A percentile compares a stretch with the other conserved stretches of the same genome.
These are phyloP conservation scores for Penicillium polonicum DNA, from an alignment of 2,329 filamentous ascomycete genomes.

Conservation along the genomic window DNA sequence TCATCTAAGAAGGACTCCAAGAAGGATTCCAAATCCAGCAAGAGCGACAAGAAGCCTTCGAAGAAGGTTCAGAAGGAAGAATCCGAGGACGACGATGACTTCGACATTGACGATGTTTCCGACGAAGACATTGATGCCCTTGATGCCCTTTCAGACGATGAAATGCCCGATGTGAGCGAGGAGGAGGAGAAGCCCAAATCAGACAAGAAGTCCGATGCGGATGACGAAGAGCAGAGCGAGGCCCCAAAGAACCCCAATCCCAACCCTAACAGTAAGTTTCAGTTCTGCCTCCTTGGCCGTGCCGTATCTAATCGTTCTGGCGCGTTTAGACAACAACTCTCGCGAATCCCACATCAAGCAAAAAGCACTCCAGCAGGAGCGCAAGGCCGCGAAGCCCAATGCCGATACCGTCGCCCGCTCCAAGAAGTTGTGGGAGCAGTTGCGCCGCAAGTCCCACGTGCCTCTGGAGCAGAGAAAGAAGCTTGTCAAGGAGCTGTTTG, in stretches of 20 bases:
- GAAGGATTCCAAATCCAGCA: slow-evolving; percentile 32
- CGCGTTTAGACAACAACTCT: slow-evolving; percentile 55
- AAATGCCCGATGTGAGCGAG: slow-evolving; percentile 48
- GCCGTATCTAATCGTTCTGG: slow-evolving; percentile 11
- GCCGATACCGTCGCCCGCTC: slow-evolving; percentile 83
- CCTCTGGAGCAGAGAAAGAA: slow-evolving; percentile 83
- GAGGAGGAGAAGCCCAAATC: slow-evolving; percentile 25
- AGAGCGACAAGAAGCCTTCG: slow-evolving; percentile 34
- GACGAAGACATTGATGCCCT: slow-evolving; percentile 36
- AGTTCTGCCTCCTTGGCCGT: slow-evolving; percentile 18
- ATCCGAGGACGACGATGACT: slow-evolving; percentile 49
- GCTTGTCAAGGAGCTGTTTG: slow-evolving; percentile 84
- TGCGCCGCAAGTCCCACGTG: slow-evolving; percentile 91
- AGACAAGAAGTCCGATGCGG: slow-evolving; percentile 9
- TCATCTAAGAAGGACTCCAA: slow-evolving; percentile 21
- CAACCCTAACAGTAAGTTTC: slow-evolving; percentile 30
- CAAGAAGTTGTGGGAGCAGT: slow-evolving; percentile 95
- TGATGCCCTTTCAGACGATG: slow-evolving; percentile 25
- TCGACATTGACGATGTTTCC: slow-evolving; percentile 56
- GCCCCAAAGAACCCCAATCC: slow-evolving; percentile 8
- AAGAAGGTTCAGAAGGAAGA: slow-evolving; percentile 40
- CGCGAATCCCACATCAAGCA: slow-evolving; percentile 92
- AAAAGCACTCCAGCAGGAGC: slow-evolving; percentile 80
- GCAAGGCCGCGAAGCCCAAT: slow-evolving; percentile 88
- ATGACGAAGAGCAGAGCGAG: slow-evolving; percentile 7